Evolutionary conservation across 257 asterid species (phyloP), one percentile per base, ranked within the genome.

Genomic region (Lycium barbarum): DNA sequence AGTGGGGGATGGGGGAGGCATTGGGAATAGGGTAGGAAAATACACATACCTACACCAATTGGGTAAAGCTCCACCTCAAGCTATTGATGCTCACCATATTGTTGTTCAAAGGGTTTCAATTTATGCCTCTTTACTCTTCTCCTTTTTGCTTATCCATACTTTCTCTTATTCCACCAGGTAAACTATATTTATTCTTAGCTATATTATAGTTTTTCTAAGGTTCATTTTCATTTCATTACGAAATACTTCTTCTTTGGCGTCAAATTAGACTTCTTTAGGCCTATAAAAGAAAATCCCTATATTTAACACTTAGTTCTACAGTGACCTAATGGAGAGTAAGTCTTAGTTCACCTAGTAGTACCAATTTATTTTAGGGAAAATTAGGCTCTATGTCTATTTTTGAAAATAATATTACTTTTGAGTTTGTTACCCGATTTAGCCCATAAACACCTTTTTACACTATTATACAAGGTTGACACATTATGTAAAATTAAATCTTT

Each of bases 11-110:
- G 86, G 78, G 33, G 87, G 90, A 86, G 71, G 72, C 86, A 14
- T 67, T 87, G 57, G 82, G 80, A 49, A 74, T 91, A 81, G 81
- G 22, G 84, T 85, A 68, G 97, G 91, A 57, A 88, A 90, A 86
- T 92, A 88, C 86, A 88, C 80, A 73, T 95, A 97, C 79, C 57
- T 90, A 74, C 93, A 90, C 43, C 94, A 93, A 81, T 86, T 78
- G 55, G 89, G 87, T 55, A 90, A 87, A 70, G 91, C 91, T 74
- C 86, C 91, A 2, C 90, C 91, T 26, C 92, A 91, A 84, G 91
- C 93, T 90, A 90, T 94, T 20, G 96, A 92, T 62, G 88, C 91
- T 68, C 97, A 97, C 91, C 97, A 89, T 88, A 87, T 96, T 85
- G 67, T 88, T 40, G 83, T 92, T 74, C 83, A 79, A 71, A 88